These are phyloP conservation scores for Wickerhamiella cacticola DNA, from an alignment of 805 yeast genomes.

Conservation along the genomic window DNA sequence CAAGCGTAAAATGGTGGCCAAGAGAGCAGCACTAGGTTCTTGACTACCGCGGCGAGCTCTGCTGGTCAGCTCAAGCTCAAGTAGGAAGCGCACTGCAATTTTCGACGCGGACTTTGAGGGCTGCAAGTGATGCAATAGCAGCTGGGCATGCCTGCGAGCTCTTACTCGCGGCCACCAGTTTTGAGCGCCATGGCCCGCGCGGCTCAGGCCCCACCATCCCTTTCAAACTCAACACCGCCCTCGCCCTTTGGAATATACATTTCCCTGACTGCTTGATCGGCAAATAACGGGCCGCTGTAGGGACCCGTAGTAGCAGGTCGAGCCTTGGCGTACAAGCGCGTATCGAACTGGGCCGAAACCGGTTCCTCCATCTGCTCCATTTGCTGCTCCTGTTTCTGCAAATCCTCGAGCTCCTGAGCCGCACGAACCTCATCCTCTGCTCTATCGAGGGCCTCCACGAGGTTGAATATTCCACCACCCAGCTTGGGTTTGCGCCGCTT, in stretches of 20 bases:
- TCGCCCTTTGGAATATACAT: constrained; percentile 37
- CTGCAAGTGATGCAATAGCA: too few relatives aligned
- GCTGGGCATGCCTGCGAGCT: too few relatives aligned
- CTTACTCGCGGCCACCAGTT: too few relatives aligned
- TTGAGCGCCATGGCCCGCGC: too few relatives aligned
- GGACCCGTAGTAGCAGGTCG: constrained; percentile 33
- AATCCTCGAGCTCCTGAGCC: constrained; percentile 31
- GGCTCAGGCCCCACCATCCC: neutral
- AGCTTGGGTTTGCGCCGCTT: constrained; percentile 32
- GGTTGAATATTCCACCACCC: constrained; percentile 44
- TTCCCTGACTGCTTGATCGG: constrained; percentile 40
- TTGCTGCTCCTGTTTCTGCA: constrained; percentile 30
- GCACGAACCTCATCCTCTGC: constrained; percentile 35
- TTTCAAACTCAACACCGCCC: constrained; percentile 6
- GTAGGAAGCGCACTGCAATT: too few relatives aligned
- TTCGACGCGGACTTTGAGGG: too few relatives aligned
- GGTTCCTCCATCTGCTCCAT: constrained; percentile 33
- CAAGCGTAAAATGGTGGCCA: too few relatives aligned
- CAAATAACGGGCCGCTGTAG: constrained; percentile 49
- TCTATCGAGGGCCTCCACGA: neutral
- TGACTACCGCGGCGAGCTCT: too few relatives aligned
- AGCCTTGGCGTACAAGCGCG: constrained; percentile 43
- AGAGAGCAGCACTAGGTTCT: too few relatives aligned
- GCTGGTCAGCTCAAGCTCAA: too few relatives aligned
- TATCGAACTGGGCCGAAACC: constrained; percentile 30